Evolutionary conservation across 169 alveolate genomes (phyloP), one percentile per base, ranked within the genome.

Genomic region (Theileria luwenshuni): DNA sequence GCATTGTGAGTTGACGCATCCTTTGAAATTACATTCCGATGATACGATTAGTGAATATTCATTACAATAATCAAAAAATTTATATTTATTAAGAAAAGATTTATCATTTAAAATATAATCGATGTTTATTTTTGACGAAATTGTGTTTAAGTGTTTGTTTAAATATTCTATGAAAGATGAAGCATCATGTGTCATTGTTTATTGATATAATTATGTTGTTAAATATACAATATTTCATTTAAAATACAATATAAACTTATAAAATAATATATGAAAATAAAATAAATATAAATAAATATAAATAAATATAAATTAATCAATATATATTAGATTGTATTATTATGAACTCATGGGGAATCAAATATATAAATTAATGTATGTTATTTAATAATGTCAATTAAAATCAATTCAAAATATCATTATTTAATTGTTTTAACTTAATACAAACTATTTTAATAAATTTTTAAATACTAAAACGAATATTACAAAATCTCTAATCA

Each of bases 1-100:
- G n/a, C n/a, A n/a, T n/a, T n/a, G n/a, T 3, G 76, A 19, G 35
- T 69, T 47, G 38, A 41, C 51, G 47, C 84, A 79, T 32, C 77
- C 71, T 25, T 51, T 47, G 2, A 38, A 21, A 51, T 7, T 15
- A 17, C 30, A 15, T 13, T 41, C 51, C 15, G 43, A 21, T n/a
- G 49, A 35, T 17, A 54, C 28, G 10, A 15, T n/a, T 27, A 68
- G 43, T 49, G 41, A 25, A 45, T 49, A 68, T 15, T 68, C 28
- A 45, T 72, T 7, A 23, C 76, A 68, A 54, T 51, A 49, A 54
- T 68, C 76, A 21, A 54, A 49, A 32, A 45, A 41, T 68, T 68
- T 68, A 54, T 25, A 43, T 28, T 56, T 3, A 8, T 21, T 38
- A 56, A 56, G 30, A 56, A n/a, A 28, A 56, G 25, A 38, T 27